These are phyloP conservation scores for Erodium trifolium DNA, from an alignment of 441 rosid genomes.

Conservation along the genomic window DNA sequence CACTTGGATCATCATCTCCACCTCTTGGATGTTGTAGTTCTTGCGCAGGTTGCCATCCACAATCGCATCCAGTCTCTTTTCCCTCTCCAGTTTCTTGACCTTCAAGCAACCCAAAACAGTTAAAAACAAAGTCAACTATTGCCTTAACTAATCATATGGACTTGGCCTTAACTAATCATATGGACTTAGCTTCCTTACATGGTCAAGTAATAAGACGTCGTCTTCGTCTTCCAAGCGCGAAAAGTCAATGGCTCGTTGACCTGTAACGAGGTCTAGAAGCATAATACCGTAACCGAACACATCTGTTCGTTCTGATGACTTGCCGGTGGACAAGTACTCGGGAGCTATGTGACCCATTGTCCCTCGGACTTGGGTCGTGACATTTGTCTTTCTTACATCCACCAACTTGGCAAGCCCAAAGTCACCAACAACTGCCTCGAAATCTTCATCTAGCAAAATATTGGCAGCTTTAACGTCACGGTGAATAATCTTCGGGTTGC, in stretches of 20 bases:
- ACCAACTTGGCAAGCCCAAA: constrained; percentile 82
- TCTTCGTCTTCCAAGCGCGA: constrained; percentile 67
- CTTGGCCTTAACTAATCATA: background rate
- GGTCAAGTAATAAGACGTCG: constrained; percentile 65
- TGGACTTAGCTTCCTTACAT: constrained; percentile 25
- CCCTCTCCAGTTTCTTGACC: constrained; percentile 77
- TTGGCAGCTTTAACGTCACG: constrained; percentile 96
- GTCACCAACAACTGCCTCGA: constrained; percentile 47
- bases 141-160: background rate
- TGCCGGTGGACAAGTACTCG: constrained; percentile 60
- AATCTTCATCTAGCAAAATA: constrained; percentile 57
- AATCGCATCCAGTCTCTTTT: constrained; percentile 65
- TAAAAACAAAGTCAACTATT: too few species aligned
- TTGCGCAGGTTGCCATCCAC: constrained; percentile 72
- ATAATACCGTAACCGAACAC: constrained; percentile 92
- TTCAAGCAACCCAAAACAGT: constrained; percentile 16
- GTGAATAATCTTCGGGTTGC: constrained; percentile 92
- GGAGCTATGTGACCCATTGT: constrained; percentile 48
- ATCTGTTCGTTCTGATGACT: constrained; percentile 91
- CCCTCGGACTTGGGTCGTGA: constrained; percentile 85
- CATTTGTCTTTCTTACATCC: constrained; percentile 73
- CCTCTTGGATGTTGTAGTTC: constrained; percentile 65
- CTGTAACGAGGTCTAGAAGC: constrained; percentile 64
- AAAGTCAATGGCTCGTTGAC: constrained; percentile 70
- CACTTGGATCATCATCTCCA: constrained; percentile 77